Conservation (phyloP, 768 basidiomycete genomes). For the Suillus sp. region DNA sequence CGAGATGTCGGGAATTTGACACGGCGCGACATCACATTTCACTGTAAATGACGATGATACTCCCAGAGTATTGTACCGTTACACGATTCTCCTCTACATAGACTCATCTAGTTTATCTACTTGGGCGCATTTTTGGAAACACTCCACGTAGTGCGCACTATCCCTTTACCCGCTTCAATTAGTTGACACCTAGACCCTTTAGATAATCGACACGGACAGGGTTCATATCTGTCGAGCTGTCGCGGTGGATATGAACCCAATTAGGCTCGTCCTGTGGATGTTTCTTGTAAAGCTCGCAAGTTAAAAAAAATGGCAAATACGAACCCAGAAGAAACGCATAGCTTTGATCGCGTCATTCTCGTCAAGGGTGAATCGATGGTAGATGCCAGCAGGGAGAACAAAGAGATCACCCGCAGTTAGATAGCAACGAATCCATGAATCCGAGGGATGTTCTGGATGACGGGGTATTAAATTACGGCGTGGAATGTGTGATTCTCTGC, state of each 20-base stretch:
- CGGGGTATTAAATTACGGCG: background rate
- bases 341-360: constrained; percentile 71
- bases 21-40: no score
- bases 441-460: constrained; percentile 56
- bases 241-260: constrained; percentile 80
- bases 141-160: background rate
- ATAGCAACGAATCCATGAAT: constrained; percentile 82
- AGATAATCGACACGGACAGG: constrained; percentile 66
- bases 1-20: no score
- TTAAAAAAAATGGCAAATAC: constrained; percentile 12
- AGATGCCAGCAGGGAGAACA: constrained; percentile 90
- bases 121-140: background rate
- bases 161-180: background rate
- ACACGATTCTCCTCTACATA: background rate
- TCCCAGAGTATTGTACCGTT: background rate
- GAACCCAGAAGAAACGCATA: constrained; percentile 82
- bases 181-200: constrained; percentile 44
- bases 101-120: background rate
- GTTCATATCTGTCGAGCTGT: constrained; percentile 62
- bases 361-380: constrained; percentile 94
- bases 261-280: constrained; percentile 80
- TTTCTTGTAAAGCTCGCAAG: constrained; percentile 1
- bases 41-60: background rate
- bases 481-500: constrained; percentile 21
- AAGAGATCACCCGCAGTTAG: constrained; percentile 80